A percentile compares a stretch with the other conserved stretches of the same genome.
These are phyloP conservation scores for Zoysia pacifica DNA, from an alignment of 176 grass and related monocot species.

Conservation along the genomic window DNA sequence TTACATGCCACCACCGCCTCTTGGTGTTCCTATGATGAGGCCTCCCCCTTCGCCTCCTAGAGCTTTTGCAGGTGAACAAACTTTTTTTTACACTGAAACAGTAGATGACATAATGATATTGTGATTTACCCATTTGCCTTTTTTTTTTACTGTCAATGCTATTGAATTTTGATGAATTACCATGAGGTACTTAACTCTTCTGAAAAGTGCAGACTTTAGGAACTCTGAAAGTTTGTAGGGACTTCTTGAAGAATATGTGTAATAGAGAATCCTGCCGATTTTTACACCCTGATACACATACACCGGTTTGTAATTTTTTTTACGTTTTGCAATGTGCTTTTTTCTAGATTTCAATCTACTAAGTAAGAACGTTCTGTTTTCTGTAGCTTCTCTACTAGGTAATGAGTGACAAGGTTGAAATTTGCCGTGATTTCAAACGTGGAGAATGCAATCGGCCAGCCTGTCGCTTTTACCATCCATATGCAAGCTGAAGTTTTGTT, in stretches of 20 bases:
- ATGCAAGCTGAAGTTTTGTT: conserved; percentile 48
- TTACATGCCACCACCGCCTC: conserved; percentile 49
- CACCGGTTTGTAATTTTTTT: conserved; percentile 41
- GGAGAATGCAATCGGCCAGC: conserved; percentile 57
- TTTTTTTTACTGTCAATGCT: not conserved
- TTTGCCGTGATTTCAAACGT: conserved; percentile 69
- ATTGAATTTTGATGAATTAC: conserved; percentile 7
- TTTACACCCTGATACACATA: conserved; percentile 50
- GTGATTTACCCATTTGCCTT: not conserved
- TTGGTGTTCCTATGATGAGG: conserved; percentile 54
- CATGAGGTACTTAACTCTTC: not conserved
- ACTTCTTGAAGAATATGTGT: conserved; percentile 77
- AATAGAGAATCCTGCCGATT: conserved; percentile 62
- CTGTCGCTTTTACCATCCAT: conserved; percentile 71
- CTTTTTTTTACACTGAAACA: no score
- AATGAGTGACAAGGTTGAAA: conserved; percentile 51
- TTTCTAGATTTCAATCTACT: conserved; percentile 17
- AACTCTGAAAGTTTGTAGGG: conserved; percentile 55
- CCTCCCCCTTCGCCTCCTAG: conserved; percentile 42
- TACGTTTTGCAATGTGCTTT: not conserved
- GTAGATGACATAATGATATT: not conserved
- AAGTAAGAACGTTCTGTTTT: not conserved
- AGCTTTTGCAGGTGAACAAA: conserved; percentile 49
- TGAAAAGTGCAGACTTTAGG: conserved; percentile 42
- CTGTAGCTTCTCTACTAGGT: conserved; percentile 40